These are phyloP conservation scores for Pyricularia sp. DNA, from an alignment of 2,329 filamentous ascomycete genomes.

Conservation along the genomic window DNA sequence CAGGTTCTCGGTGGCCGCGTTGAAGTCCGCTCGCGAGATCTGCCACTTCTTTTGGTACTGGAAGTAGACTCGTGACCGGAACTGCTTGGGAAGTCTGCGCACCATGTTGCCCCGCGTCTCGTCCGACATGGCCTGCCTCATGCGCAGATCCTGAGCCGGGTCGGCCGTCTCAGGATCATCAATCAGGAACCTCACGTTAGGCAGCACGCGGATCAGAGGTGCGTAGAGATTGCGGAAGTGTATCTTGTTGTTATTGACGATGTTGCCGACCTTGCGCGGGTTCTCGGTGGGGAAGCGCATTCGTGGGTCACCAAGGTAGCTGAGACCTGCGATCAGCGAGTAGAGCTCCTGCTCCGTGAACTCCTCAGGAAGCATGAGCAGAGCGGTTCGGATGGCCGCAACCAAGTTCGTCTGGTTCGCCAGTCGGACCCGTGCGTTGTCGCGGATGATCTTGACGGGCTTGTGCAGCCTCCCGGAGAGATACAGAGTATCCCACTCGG, in stretches of 20 bases:
- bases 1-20: conserved; percentile 71
- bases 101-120: conserved; percentile 93
- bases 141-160: conserved; percentile 48
- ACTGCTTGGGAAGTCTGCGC: conserved; percentile 73
- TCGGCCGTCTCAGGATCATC: conserved; percentile 39
- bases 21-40: conserved; percentile 76
- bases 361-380: conserved; percentile 71
- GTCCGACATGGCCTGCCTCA: conserved; percentile 89
- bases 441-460: conserved; percentile 92
- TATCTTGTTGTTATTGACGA: conserved; percentile 81
- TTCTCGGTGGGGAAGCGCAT: conserved; percentile 90
- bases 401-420: conserved; percentile 95
- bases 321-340: conserved; percentile 82
- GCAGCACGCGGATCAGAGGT: conserved; percentile 79
- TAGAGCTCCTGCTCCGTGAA: conserved; percentile 89
- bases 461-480: conserved; percentile 95
- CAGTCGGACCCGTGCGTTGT: conserved; percentile 83
- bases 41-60: conserved; percentile 86
- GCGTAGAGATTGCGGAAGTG: conserved; percentile 90
- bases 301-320: conserved; percentile 91
- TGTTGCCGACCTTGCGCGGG: conserved; percentile 85
- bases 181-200: conserved; percentile 75
- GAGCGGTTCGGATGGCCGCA: conserved; percentile 79
- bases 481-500: conserved; percentile 89
- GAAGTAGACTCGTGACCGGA: conserved; percentile 87